These are phyloP conservation scores for Colletotrichum euphorbiae DNA, from an alignment of 2,329 filamentous ascomycete species.

Conservation along the genomic window DNA sequence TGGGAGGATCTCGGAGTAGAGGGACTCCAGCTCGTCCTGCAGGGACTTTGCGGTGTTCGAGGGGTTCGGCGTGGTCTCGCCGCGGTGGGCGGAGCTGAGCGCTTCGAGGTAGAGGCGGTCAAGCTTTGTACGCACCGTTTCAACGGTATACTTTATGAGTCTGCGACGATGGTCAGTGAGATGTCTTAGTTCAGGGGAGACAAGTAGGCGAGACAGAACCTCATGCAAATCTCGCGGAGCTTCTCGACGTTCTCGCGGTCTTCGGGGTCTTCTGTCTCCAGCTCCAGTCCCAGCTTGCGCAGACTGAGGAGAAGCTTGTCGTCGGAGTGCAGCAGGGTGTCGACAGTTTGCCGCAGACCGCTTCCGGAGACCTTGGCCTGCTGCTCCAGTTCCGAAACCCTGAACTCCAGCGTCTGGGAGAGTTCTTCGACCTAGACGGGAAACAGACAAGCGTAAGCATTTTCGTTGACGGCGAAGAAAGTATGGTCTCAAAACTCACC, in stretches of 20 bases:
- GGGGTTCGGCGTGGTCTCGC: slow-evolving; percentile 50
- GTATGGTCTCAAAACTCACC: slow-evolving; percentile 47
- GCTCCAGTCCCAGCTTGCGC: slow-evolving; percentile 73
- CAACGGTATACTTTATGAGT: slow-evolving; percentile 68
- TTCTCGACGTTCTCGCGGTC: slow-evolving; percentile 65
- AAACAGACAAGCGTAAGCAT: neutral
- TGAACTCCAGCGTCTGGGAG: slow-evolving; percentile 58
- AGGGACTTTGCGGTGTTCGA: slow-evolving; percentile 56
- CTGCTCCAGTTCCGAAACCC: slow-evolving; percentile 62
- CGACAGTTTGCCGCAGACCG: slow-evolving; percentile 61
- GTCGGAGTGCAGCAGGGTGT: slow-evolving; percentile 67
- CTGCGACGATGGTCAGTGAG: slow-evolving; percentile 46
- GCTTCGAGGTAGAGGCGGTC: slow-evolving; percentile 67
- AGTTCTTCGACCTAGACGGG: slow-evolving; percentile 59
- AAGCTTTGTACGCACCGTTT: slow-evolving; percentile 64
- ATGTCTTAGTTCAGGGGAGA: neutral
- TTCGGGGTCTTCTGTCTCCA: slow-evolving; percentile 64
- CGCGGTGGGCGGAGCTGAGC: slow-evolving; percentile 46
- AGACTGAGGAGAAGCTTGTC: slow-evolving; percentile 74
- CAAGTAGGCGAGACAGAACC: slow-evolving; percentile 46
- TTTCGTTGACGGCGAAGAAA: neutral
- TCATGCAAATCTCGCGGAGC: slow-evolving; percentile 70
- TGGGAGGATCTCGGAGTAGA: slow-evolving; percentile 76
- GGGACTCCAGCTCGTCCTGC: slow-evolving; percentile 74
- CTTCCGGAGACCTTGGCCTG: slow-evolving; percentile 59